Conservation (phyloP, 2,329 filamentous ascomycete species). For the Neonectria hederae region DNA sequence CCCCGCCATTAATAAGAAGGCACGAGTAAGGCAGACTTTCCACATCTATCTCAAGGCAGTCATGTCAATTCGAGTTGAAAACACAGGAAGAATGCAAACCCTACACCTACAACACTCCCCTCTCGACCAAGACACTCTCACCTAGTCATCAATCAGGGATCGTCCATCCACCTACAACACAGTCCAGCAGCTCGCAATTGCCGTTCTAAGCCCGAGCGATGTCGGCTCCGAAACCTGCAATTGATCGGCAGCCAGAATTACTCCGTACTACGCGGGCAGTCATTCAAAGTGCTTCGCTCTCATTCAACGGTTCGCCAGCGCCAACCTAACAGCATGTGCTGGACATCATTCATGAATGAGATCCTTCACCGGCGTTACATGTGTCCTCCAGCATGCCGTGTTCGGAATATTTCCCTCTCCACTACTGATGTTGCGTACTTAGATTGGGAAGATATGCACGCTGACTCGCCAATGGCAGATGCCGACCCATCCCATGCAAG, state of each 20-base stretch:
- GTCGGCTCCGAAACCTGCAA: conserved; percentile 11
- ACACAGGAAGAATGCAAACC: not conserved
- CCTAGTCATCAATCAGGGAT: not conserved
- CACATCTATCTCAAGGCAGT: not conserved
- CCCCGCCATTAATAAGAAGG: conserved; percentile 31
- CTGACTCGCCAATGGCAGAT: not conserved
- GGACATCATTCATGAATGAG: not conserved
- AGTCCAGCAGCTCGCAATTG: not conserved
- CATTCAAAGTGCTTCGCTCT: too few species aligned
- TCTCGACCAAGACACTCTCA: not conserved
- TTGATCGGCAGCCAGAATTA: not conserved
- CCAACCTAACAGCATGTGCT: not conserved
- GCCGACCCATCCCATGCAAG: not conserved
- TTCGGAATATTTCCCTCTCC: not conserved
- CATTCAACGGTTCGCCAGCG: too few species aligned
- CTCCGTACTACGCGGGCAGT: too few species aligned
- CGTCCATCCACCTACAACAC: not conserved
- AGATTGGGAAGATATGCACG: not conserved
- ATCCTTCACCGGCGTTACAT: not conserved
- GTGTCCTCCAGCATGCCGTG: not conserved
- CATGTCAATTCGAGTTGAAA: not conserved
- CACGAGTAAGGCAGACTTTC: not conserved
- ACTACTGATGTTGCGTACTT: not conserved
- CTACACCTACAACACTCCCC: not conserved
- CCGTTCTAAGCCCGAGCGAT: conserved; percentile 25